These are phyloP conservation scores for Amorphotheca resinae DNA, from an alignment of 495 filamentous ascomycete genomes.

Conservation along the genomic window DNA sequence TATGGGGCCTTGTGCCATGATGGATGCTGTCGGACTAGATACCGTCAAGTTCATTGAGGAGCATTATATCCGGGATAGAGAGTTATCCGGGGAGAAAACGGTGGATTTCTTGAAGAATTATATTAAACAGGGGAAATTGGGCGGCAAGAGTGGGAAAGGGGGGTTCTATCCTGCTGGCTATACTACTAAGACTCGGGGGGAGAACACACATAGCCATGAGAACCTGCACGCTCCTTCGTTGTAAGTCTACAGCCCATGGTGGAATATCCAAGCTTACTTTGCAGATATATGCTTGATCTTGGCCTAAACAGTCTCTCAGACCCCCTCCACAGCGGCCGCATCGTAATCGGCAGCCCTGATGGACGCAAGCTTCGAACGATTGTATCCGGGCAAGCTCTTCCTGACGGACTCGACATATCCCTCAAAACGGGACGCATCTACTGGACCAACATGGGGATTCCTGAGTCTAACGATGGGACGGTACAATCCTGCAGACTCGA, in stretches of 20 bases:
- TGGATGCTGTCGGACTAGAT: constrained; percentile 35
- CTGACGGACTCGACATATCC: constrained; percentile 37
- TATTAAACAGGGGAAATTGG: constrained; percentile 28
- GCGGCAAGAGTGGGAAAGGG: constrained; percentile 22
- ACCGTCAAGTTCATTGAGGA: constrained; percentile 33
- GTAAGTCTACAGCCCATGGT: neutral
- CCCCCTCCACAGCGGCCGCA: constrained; percentile 1
- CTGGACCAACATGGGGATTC: constrained; percentile 43
- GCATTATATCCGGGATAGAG: constrained; percentile 33
- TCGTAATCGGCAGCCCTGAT: constrained; percentile 11
- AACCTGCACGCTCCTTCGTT: constrained; percentile 7
- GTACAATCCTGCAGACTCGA: constrained; percentile 34
- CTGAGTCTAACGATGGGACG: constrained; percentile 28
- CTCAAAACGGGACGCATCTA: constrained; percentile 27
- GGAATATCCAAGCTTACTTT: neutral
- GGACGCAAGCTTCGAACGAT: constrained; percentile 18
- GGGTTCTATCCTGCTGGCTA: constrained; percentile 6
- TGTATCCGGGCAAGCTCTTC: constrained; percentile 24
- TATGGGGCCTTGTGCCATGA: constrained; percentile 4
- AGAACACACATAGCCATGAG: constrained; percentile 1
- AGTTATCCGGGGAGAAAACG: constrained; percentile 22
- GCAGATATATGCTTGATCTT: constrained; percentile 9
- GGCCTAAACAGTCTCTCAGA: neutral
- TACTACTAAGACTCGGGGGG: constrained; percentile 3
- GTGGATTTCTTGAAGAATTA: constrained; percentile 32